Conservation (phyloP, 176 grass and related monocot species). For the Tillandsia leiboldiana region DNA sequence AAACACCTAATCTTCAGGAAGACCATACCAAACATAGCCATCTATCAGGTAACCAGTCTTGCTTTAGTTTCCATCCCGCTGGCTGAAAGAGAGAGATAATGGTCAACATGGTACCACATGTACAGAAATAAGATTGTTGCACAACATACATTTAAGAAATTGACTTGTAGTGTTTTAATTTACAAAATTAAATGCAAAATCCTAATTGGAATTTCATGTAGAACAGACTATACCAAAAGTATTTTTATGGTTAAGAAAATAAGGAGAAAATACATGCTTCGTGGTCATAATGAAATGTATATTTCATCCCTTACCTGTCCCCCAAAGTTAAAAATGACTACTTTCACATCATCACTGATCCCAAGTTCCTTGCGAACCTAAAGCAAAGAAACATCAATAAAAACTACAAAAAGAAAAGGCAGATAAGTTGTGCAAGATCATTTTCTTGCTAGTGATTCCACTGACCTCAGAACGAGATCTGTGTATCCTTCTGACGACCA, state of each 20-base stretch:
- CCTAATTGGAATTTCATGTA: too few relatives aligned
- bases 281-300: background rate
- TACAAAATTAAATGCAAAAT: too few relatives aligned
- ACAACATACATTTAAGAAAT: too few relatives aligned
- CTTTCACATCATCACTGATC: slow-evolving; percentile 77
- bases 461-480: slow-evolving; percentile 74
- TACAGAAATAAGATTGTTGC: background rate
- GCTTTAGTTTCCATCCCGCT: slow-evolving; percentile 83
- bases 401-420: slow-evolving; percentile 13
- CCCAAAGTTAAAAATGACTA: slow-evolving; percentile 97
- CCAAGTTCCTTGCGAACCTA: slow-evolving; percentile 80
- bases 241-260: too few relatives aligned
- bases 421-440: background rate
- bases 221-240: too few relatives aligned
- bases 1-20: slow-evolving; percentile 4
- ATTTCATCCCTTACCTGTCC: slow-evolving; percentile 50
- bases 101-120: background rate
- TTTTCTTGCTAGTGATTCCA: slow-evolving; percentile 1
- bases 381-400: slow-evolving; percentile 21
- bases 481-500: slow-evolving; percentile 76
- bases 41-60: slow-evolving; percentile 83
- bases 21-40: slow-evolving; percentile 90
- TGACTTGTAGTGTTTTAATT: too few relatives aligned
- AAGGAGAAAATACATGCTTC: too few relatives aligned
- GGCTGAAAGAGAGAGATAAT: slow-evolving; percentile 39